phyloP scores from a whole-genome alignment of 495 filamentous ascomycete genomes.

The Neurospora sp. region DNA sequence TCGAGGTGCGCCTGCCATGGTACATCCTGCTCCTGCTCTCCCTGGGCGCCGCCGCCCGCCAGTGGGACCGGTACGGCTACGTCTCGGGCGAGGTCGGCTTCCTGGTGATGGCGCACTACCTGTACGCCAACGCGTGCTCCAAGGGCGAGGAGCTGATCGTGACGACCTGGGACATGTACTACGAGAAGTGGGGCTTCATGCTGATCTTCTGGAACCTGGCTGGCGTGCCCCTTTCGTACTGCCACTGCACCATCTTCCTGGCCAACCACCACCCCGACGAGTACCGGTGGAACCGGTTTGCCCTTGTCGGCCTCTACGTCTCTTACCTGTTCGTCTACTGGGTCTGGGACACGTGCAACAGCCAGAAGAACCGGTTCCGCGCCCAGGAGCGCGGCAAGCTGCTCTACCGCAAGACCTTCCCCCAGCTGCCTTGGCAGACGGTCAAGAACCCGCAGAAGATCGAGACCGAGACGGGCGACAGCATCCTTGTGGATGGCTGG shows the following conservation, averaged over 20 bases:
- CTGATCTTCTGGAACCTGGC: conserved; percentile 99
- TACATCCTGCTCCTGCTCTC: conserved; percentile 80
- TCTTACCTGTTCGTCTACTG: conserved; percentile 82
- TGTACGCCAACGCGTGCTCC: conserved; percentile 93
- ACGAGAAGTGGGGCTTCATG: conserved; percentile 99
- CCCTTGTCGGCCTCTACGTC: conserved; percentile 54
- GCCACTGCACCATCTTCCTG: conserved; percentile 91
- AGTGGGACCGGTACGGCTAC: conserved; percentile 85
- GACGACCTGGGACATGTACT: conserved; percentile 96
- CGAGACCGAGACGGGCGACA: conserved; percentile 64
- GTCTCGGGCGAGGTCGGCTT: conserved; percentile 84
- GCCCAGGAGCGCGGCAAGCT: conserved; percentile 67
- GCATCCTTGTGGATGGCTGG: conserved; percentile 84
- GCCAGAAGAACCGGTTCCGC: conserved; percentile 92
- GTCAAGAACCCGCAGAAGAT: conserved; percentile 84
- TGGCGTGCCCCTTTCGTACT: conserved; percentile 91
- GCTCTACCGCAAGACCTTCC: conserved; percentile 70
- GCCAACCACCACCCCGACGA: conserved; percentile 75
- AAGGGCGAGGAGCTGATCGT: conserved; percentile 95
- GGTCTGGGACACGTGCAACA: conserved; percentile 85
- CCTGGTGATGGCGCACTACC: conserved; percentile 83
- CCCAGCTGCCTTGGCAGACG: conserved; percentile 85
- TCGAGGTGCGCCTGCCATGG: conserved; percentile 95
- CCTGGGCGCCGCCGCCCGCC: conserved; percentile 67
- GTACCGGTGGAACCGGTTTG: conserved; percentile 67